These are phyloP conservation scores for Candida pseudoglaebosa DNA, from an alignment of 805 yeast species.

Conservation along the genomic window DNA sequence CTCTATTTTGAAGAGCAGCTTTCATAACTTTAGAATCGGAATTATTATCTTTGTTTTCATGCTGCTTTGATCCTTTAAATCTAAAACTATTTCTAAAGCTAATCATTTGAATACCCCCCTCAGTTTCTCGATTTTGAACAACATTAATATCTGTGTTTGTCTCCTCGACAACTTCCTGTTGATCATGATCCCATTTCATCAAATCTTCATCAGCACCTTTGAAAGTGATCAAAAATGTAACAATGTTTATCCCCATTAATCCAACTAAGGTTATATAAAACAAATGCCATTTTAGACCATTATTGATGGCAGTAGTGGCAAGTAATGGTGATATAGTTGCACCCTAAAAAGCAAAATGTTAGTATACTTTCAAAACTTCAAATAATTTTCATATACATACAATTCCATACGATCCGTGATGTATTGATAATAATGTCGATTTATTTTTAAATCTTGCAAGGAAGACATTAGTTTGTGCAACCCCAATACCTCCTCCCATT, in stretches of 20 bases:
- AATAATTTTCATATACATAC: not conserved
- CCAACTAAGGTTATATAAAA: slow-evolving; percentile 19
- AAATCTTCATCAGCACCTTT: slow-evolving; percentile 16
- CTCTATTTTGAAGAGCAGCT: slow-evolving; percentile 35
- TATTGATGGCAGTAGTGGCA: slow-evolving; percentile 19
- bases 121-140: no score
- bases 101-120: slow-evolving; percentile 1
- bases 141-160: not conserved
- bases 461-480: slow-evolving; percentile 20
- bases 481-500: slow-evolving; percentile 16
- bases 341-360: slow-evolving; percentile 8
- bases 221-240: slow-evolving; percentile 13
- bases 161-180: slow-evolving; percentile 2
- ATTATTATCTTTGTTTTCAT: no score
- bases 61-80: no score
- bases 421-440: slow-evolving; percentile 14
- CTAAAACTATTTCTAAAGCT: slow-evolving; percentile 3
- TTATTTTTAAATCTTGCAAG: slow-evolving; percentile 15
- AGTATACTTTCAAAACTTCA: not conserved
- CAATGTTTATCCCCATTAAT: slow-evolving; percentile 12
- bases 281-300: slow-evolving; percentile 19
- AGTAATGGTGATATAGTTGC: slow-evolving; percentile 24
- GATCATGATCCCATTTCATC: slow-evolving; percentile 15
- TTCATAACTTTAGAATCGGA: slow-evolving; percentile 14
- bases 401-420: slow-evolving; percentile 21